phyloP scores from a whole-genome alignment of 2,329 filamentous ascomycete species.

The Daldinia sp. region DNA sequence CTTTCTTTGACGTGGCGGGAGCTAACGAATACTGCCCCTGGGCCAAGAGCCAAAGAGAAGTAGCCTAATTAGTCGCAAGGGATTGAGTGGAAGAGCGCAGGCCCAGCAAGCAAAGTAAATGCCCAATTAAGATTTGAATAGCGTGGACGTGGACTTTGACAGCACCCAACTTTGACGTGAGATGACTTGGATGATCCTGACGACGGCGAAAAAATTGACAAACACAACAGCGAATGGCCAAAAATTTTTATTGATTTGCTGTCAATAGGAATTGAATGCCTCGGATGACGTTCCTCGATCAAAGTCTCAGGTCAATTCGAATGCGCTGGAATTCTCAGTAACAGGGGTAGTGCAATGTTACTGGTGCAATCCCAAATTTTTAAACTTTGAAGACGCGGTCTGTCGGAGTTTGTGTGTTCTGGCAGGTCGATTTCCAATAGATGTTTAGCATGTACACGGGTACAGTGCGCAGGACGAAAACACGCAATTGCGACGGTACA shows the following conservation, averaged over 20 bases:
- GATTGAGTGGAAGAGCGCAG: slow-evolving; percentile 34
- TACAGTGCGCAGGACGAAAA: slow-evolving; percentile 24
- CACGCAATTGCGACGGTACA: slow-evolving; percentile 15
- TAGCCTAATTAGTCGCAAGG: slow-evolving; percentile 17
- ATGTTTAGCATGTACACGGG: neutral
- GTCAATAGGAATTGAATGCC: slow-evolving; percentile 32
- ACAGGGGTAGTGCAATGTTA: slow-evolving; percentile 11
- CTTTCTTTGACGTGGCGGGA: slow-evolving; percentile 32
- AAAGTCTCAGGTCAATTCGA: slow-evolving; percentile 35
- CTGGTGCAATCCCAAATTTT: slow-evolving; percentile 21
- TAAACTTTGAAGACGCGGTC: slow-evolving; percentile 20
- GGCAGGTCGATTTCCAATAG: slow-evolving; percentile 5
- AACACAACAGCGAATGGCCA: slow-evolving; percentile 25
- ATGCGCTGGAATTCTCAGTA: slow-evolving; percentile 35
- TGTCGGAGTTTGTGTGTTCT: slow-evolving; percentile 8
- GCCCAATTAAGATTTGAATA: slow-evolving; percentile 27
- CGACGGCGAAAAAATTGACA: slow-evolving; percentile 18
- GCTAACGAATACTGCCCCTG: slow-evolving; percentile 31
- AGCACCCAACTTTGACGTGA: slow-evolving; percentile 28
- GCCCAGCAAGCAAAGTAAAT: slow-evolving; percentile 33
- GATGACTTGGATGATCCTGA: slow-evolving; percentile 26
- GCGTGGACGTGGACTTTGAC: slow-evolving; percentile 30
- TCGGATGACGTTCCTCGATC: slow-evolving; percentile 31
- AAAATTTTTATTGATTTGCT: slow-evolving; percentile 18
- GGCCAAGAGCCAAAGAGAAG: slow-evolving; percentile 33